Conservation (phyloP, 2,329 filamentous ascomycete genomes). For the Phoma sp. region DNA sequence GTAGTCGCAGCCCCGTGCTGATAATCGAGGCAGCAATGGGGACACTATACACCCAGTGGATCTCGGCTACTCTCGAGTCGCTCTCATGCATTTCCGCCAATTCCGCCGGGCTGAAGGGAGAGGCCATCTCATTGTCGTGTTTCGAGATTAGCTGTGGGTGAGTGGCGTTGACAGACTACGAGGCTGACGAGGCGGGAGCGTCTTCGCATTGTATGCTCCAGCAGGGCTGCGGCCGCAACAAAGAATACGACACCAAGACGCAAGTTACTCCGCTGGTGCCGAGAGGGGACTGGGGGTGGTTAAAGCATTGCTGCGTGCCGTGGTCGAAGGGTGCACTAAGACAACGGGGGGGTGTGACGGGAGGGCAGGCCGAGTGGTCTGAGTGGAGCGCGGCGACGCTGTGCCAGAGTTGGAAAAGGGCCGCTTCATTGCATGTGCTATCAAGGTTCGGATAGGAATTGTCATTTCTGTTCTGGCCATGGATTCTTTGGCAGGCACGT, state of each 20-base stretch:
- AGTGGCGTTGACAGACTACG: slow-evolving; percentile 5
- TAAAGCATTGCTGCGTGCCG: slow-evolving; percentile 8
- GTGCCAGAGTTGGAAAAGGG: slow-evolving; percentile 3
- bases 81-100: slow-evolving; percentile 35
- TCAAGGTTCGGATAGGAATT: not conserved
- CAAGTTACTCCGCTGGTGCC: not conserved
- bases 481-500: not conserved
- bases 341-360: slow-evolving; percentile 7
- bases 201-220: slow-evolving; percentile 7
- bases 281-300: not conserved
- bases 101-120: slow-evolving; percentile 37
- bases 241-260: not conserved
- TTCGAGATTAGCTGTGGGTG: slow-evolving; percentile 1
- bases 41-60: slow-evolving; percentile 41
- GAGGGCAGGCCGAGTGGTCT: not conserved
- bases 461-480: not conserved
- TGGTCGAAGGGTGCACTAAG: slow-evolving; percentile 4
- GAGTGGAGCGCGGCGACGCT: slow-evolving; percentile 5
- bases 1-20: slow-evolving; percentile 35
- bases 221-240: not conserved
- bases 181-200: slow-evolving; percentile 16
- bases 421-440: slow-evolving; percentile 5
- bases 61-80: slow-evolving; percentile 37
- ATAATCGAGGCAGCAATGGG: slow-evolving; percentile 37
- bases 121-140: slow-evolving; percentile 21